Base-by-base conservation (phyloP, 2,329 filamentous ascomycete genomes). In the Elsinoe batatas region DNA sequence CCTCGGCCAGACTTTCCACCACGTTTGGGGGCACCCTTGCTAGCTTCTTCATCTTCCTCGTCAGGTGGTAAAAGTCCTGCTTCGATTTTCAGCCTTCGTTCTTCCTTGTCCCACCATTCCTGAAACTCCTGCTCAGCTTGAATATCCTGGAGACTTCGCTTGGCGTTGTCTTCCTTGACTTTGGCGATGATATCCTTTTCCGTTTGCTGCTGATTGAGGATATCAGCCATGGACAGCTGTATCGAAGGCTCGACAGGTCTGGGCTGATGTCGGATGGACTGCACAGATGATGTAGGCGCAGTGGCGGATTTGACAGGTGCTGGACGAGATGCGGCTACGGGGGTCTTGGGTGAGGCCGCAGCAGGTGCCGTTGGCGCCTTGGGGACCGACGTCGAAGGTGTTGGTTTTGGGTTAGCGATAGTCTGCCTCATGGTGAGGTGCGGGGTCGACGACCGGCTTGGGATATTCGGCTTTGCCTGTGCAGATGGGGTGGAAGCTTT, bases 51-150 rank as follows among this genome's bases (percentile, higher is more conserved):
- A 54, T 73, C 72, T 11, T 73, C 75, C 61, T 78, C 82, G 61
- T 85, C 81, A 60, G 49, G 33, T 15, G 49, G 20, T 15, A 53
- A 85, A n/a, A 53, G 38, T 43, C 84, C 50, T 6, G 22, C 33
- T 36, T 47, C 53, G 8, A 42, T 67, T 66, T 50, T 67, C 64
- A 36, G 85, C 80, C 26, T 87, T 78, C 58, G 79, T 78, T 63
- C 84, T 89, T 95, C 91, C 59, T 87, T 83, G 61, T 94, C 88
- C 90, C 90, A 95, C 90, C 91, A 95, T 67, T 94, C 84, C 67
- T 96, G 88, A 67, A 98, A 98, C 53, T 89, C 89, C 67, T 98
- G 93, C 70, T 98, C 93, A 61, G 93, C 83, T 68, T 98, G 93
- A 58, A 98, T 98, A 60, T 97, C 93, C 65, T 94, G 84, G 30